Evolutionary conservation across 148 eudicot species (phyloP), one percentile per base, ranked within the genome.

Genomic region (Limonium bicolor): DNA sequence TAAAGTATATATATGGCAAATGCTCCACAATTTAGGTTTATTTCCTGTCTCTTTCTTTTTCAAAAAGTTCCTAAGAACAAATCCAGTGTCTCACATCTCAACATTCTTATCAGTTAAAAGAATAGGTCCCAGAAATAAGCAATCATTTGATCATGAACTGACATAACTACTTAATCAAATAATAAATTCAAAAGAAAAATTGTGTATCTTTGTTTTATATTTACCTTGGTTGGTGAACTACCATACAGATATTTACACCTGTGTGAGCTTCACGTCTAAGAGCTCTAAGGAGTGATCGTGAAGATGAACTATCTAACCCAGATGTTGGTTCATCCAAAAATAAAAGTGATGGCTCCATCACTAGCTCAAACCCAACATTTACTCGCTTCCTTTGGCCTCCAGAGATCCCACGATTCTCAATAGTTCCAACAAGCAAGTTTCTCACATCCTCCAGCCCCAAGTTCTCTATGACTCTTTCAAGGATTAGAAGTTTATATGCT

Each of bases 171-270:
- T n/a, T n/a, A n/a, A n/a, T n/a, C n/a, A n/a, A 22, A 25, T 21
- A 43, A 11, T 35, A 6, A 6, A 35, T 5, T 8, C 13, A 35
- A 35, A 35, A 35, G 16, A 20, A 13, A 40, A 14, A 5, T n/a
- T 29, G 7, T n/a, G 11, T 11, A 2, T 43, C 9, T 25, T 0
- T 24, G 5, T 43, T 24, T 12, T 24, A 13, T 18, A 43, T 25
- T 21, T 43, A 43, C 48, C 48, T 43, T 43, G 48, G 48, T 7
- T 43, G 48, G 27, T 43, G 48, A 43, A 43, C 48, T 43, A 43
- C 48, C 48, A 43, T 43, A 20, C 48, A 43, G 19, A 43, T 43
- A 20, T 43, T 43, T 18, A 43, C 48, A 23, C 48, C 48, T 43
- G 48, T 31, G 16, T 43, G 48, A 43, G 48, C 48, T 43, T 43